Evolutionary conservation across 352 stramenopile genomes (phyloP).

Genomic region (Phytopythium litorale): DNA sequence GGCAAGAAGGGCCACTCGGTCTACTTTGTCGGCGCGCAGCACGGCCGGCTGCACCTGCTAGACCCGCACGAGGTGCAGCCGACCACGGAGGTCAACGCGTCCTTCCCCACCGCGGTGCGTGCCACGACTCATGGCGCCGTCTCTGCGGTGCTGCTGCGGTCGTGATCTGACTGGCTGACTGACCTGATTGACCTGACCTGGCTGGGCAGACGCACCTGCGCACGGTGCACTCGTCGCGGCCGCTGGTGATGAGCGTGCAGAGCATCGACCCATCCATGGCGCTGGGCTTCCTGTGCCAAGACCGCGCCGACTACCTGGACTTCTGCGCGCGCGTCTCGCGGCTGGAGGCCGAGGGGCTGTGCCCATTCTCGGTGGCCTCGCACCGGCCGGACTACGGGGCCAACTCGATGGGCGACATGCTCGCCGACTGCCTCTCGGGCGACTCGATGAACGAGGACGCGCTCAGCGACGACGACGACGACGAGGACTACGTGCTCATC

Average conservation of each 20-base stretch:
- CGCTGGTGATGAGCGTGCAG: slow-evolving; percentile 78
- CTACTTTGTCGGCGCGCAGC: slow-evolving; percentile 93
- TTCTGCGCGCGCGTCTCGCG: slow-evolving; percentile 47
- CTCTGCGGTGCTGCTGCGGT: background rate
- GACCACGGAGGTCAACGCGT: slow-evolving; percentile 60
- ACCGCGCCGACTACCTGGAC: slow-evolving; percentile 65
- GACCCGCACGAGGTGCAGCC: slow-evolving; percentile 83
- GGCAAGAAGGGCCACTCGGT: slow-evolving; percentile 93
- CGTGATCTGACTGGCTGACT: too few species aligned
- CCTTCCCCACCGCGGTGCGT: slow-evolving; percentile 67
- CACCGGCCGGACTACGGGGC: slow-evolving; percentile 51
- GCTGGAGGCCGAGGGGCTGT: slow-evolving; percentile 49
- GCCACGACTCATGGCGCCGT: background rate
- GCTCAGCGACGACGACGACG: slow-evolving; percentile 42
- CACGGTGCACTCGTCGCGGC: slow-evolving; percentile 47
- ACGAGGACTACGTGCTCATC: slow-evolving; percentile 68
- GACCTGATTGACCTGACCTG: background rate
- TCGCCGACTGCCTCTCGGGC: slow-evolving; percentile 56
- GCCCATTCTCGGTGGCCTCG: slow-evolving; percentile 59
- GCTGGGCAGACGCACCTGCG: slow-evolving; percentile 45
- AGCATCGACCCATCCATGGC: slow-evolving; percentile 93
- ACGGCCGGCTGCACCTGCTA: slow-evolving; percentile 73
- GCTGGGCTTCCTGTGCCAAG: slow-evolving; percentile 91
- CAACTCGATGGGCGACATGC: slow-evolving; percentile 36
- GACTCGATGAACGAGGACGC: slow-evolving; percentile 59